A percentile compares a stretch with the other conserved stretches of the same genome.
phyloP scores from a whole-genome alignment of 345 rosid species.

The Brassica carinata region DNA sequence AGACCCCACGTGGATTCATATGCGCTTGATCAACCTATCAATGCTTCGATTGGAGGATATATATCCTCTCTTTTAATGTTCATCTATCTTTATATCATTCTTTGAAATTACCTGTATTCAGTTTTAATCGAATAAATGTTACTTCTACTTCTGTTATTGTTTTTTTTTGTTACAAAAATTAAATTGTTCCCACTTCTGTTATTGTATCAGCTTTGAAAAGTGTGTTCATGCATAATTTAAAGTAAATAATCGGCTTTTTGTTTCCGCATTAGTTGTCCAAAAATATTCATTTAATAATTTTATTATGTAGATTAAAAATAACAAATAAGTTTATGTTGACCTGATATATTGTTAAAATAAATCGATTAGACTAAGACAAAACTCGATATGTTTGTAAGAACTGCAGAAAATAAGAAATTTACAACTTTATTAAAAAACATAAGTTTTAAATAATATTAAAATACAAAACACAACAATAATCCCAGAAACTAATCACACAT shows the following conservation, averaged over 20 bases:
- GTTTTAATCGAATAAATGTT: not conserved
- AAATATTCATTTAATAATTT: not conserved
- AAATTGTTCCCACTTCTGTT: not conserved
- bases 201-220: not conserved
- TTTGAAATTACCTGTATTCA: not conserved
- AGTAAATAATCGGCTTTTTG: not conserved
- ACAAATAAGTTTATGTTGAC: not conserved
- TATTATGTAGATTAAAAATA: not conserved
- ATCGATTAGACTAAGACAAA: not conserved
- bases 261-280: not conserved
- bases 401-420: not conserved
- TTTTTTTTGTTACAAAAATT: too few relatives aligned
- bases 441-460: too few relatives aligned
- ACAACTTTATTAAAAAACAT: not conserved
- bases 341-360: not conserved
- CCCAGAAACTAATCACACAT: too few relatives aligned
- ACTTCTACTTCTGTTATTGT: not conserved
- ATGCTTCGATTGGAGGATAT: not conserved
- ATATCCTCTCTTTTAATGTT: not conserved
- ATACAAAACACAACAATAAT: too few relatives aligned
- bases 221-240: not conserved
- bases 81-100: not conserved
- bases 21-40: constrained; percentile 11
- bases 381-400: not conserved
- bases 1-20: constrained; percentile 40